Evolutionary conservation across 2,329 filamentous ascomycete species (phyloP), one percentile per base, ranked within the genome.

Genomic region (Penicillium sp.): DNA sequence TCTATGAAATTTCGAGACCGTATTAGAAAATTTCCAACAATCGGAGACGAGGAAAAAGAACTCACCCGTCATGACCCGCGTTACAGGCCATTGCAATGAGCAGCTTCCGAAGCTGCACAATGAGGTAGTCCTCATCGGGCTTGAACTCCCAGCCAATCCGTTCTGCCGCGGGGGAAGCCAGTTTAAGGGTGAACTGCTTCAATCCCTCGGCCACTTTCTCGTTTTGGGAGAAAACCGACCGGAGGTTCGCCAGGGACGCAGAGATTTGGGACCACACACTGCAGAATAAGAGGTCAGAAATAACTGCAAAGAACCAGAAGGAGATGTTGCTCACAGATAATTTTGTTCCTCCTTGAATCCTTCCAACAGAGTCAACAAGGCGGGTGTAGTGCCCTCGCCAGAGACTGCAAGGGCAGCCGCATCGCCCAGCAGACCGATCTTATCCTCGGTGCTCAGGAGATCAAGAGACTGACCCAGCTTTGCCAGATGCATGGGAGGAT

Each of bases 401-500:
- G 94, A 89, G 58, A 95, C 86, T 36, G 94, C 91, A 61, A 97
- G 83, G 48, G 94, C 91, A 44, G 89, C 89, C 19, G 93, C 91
- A 67, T 96, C 95, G 58, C 90, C 91, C 56, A 97, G 85, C 50
- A 97, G 84, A 38, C 91, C 90, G 66, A 97, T 96, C 79, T 94
- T 96, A 77, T 99, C 94, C 71, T 93, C 86, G 6, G 88, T 86
- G 60, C 82, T 89, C 25, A 99, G 82, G 63, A 86, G 86, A 63
- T 89, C 82, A 16, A 91, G 86, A 65, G 90, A 86, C 50, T 85
- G 83, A 55, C 90, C 89, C 25, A 99, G 85, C 76, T 91, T 91
- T 37, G 84, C 84, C 38, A 99, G 82, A 45, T 93, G 86, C 60
- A 85, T 81, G n/a, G 90, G 86, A 5, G 94, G 91, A 70, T 97